phyloP scores from a whole-genome alignment of 164 flowering plant species.

The Liriodendron chinense region DNA sequence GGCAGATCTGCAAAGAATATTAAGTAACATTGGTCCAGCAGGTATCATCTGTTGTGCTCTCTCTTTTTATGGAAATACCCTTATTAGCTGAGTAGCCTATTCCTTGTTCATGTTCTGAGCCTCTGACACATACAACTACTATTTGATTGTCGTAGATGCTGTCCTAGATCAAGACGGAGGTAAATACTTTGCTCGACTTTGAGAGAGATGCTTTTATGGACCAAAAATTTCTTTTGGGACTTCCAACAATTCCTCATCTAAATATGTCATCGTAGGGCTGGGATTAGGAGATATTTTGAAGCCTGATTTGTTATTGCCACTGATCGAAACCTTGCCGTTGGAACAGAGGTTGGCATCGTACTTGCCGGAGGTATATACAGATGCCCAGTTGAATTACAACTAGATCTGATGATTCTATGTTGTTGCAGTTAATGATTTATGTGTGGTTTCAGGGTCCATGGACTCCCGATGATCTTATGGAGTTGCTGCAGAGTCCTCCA shows the following conservation, averaged over 20 bases:
- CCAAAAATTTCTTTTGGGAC: not conserved
- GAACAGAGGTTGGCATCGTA: conserved; percentile 64
- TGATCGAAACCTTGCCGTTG: conserved; percentile 61
- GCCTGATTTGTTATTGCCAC: conserved; percentile 80
- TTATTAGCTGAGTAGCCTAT: conserved; percentile 1
- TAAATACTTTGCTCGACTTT: conserved; percentile 17
- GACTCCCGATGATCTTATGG: conserved; percentile 69
- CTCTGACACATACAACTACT: conserved; percentile 9
- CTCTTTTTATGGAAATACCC: not conserved
- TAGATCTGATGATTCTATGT: not conserved
- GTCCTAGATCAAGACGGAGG: conserved; percentile 77
- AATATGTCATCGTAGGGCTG: conserved; percentile 41
- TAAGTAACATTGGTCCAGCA: conserved; percentile 66
- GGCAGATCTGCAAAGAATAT: conserved; percentile 84
- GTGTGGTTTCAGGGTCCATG: conserved; percentile 63
- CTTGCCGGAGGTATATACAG: conserved; percentile 78
- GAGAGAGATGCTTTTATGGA: not conserved
- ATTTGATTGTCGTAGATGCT: conserved; percentile 35
- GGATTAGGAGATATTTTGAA: conserved; percentile 84
- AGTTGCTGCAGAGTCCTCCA: conserved; percentile 87
- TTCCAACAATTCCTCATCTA: not conserved
- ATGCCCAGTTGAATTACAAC: not conserved
- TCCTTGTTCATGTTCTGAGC: not conserved
- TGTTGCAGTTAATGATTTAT: conserved; percentile 11
- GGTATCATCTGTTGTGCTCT: conserved; percentile 33